These are phyloP conservation scores for Nidula microcarpa DNA, from an alignment of 768 basidiomycete species.

Conservation along the genomic window DNA sequence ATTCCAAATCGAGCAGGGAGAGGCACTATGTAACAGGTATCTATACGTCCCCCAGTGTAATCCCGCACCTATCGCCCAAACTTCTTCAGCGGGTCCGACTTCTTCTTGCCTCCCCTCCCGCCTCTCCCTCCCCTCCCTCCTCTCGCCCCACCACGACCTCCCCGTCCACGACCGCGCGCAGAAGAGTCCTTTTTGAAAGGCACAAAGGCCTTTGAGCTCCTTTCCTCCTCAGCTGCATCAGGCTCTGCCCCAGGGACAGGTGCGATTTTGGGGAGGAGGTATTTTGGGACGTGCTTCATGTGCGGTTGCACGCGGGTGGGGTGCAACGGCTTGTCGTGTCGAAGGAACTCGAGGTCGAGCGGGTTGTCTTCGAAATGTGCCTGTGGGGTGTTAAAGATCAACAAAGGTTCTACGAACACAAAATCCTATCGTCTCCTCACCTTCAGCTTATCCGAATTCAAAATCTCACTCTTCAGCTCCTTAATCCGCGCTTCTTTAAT, in stretches of 20 bases:
- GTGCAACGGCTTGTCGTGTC: conserved; percentile 93
- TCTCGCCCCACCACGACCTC: conserved; percentile 41
- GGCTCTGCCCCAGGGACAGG: conserved; percentile 43
- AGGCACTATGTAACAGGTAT: too few relatives aligned
- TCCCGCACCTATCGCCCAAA: conserved; percentile 41
- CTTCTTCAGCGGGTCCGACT: conserved; percentile 80
- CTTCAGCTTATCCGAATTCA: conserved; percentile 97
- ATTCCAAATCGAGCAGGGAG: background rate
- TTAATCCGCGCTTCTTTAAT: conserved; percentile 91
- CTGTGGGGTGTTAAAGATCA: conserved; percentile 30
- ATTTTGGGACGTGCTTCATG: conserved; percentile 94
- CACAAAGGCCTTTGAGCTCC: conserved; percentile 52
- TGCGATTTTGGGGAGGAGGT: conserved; percentile 81
- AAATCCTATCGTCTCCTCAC: conserved; percentile 29
- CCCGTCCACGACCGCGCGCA: conserved; percentile 47
- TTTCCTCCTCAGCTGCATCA: conserved; percentile 16
- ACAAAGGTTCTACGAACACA: too few relatives aligned
- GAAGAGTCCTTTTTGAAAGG: conserved; percentile 64
- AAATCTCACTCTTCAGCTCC: conserved; percentile 88
- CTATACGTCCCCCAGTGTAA: background rate
- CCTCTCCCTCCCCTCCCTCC: conserved; percentile 41
- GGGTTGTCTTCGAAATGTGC: conserved; percentile 99
- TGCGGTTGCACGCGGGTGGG: conserved; percentile 88
- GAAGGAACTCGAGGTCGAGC: conserved; percentile 83
- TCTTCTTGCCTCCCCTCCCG: conserved; percentile 61